These are phyloP conservation scores for Huntiella moniliformis DNA, from an alignment of 2,329 filamentous ascomycete genomes.

Conservation along the genomic window DNA sequence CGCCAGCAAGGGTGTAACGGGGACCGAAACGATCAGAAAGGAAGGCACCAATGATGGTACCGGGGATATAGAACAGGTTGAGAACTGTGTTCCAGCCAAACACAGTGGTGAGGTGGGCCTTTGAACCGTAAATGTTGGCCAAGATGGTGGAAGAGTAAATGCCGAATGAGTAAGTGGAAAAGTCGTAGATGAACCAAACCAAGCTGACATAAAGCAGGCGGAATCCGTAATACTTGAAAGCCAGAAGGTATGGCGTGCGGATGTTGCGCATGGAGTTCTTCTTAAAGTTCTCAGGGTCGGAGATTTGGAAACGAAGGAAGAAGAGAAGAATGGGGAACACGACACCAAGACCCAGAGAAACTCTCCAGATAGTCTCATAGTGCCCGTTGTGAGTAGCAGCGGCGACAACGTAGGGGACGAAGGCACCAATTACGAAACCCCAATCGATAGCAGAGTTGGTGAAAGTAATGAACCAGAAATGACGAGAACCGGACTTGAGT, in stretches of 20 bases:
- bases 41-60: slow-evolving; percentile 59
- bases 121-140: slow-evolving; percentile 36
- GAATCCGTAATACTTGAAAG: slow-evolving; percentile 51
- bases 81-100: slow-evolving; percentile 83
- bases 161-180: slow-evolving; percentile 66
- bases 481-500: slow-evolving; percentile 60
- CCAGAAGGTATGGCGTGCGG: slow-evolving; percentile 35
- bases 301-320: slow-evolving; percentile 50
- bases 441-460: slow-evolving; percentile 59
- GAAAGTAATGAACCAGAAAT: slow-evolving; percentile 80
- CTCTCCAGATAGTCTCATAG: slow-evolving; percentile 60
- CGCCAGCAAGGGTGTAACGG: slow-evolving; percentile 50
- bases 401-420: slow-evolving; percentile 48
- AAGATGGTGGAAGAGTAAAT: slow-evolving; percentile 71
- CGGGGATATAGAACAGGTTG: slow-evolving; percentile 78
- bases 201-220: slow-evolving; percentile 49
- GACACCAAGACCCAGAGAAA: slow-evolving; percentile 58
- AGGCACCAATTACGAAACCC: slow-evolving; percentile 64
- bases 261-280: slow-evolving; percentile 47
- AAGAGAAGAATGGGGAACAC: slow-evolving; percentile 53
- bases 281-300: slow-evolving; percentile 63
- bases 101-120: slow-evolving; percentile 45
- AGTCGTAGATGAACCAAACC: slow-evolving; percentile 80
- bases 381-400: slow-evolving; percentile 40
- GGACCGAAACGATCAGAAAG: slow-evolving; percentile 65